phyloP scores from a whole-genome alignment of 176 grass and related monocot genomes.

The Avena eriantha region DNA sequence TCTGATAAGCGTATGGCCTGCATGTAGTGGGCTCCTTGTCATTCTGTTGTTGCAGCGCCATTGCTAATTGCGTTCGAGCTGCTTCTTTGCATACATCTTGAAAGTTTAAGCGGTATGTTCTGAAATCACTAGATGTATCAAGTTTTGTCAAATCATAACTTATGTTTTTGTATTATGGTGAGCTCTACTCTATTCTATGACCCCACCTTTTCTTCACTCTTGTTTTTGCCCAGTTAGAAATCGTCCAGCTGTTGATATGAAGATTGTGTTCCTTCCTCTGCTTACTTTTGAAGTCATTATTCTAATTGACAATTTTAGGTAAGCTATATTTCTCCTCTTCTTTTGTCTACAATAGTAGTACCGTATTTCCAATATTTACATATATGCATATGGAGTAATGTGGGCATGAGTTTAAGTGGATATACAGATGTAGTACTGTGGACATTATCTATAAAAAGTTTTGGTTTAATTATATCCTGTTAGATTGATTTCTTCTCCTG shows the following conservation, averaged over 20 bases:
- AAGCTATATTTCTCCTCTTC: slow-evolving; percentile 8
- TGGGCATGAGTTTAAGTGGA: not conserved
- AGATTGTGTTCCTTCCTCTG: slow-evolving; percentile 93
- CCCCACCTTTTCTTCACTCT: not conserved
- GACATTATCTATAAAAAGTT: not conserved
- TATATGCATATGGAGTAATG: not conserved
- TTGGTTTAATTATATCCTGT: not conserved
- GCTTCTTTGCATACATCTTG: slow-evolving; percentile 90
- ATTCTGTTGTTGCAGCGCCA: slow-evolving; percentile 79
- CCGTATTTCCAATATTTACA: not conserved
- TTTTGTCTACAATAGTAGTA: not conserved
- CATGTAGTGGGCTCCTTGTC: slow-evolving; percentile 90
- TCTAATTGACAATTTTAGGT: slow-evolving; percentile 98
- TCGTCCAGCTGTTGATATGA: slow-evolving; percentile 70
- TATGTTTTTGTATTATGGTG: not conserved
- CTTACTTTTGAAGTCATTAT: slow-evolving; percentile 84
- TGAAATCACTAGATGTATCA: slow-evolving; percentile 15
- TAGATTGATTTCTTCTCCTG: slow-evolving; percentile 28
- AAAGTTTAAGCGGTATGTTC: slow-evolving; percentile 66
- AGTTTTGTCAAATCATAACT: not conserved
- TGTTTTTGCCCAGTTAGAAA: slow-evolving; percentile 43
- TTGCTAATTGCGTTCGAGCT: slow-evolving; percentile 89
- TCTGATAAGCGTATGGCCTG: slow-evolving; percentile 25
- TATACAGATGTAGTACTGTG: not conserved
- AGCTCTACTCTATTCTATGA: not conserved